Evolutionary conservation across 108 stramenopile genomes (phyloP).

Genomic region (Pseudonitzschia multistriata): DNA sequence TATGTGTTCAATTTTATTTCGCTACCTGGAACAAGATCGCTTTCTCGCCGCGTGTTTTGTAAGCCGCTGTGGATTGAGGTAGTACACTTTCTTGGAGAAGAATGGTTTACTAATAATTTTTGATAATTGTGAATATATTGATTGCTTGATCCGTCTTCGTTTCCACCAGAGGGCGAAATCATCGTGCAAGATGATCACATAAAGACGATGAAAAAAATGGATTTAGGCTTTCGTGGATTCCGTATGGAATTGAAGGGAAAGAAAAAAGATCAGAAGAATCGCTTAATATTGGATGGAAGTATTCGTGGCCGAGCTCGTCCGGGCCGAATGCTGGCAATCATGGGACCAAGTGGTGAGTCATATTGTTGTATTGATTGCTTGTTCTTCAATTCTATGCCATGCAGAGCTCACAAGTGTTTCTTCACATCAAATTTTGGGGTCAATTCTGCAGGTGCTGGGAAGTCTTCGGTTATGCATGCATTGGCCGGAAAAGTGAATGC

Average conservation of each 20-base stretch:
- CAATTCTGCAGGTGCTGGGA: conserved; percentile 8
- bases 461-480: conserved; percentile 66
- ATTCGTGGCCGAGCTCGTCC: conserved; percentile 71
- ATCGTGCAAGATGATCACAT: conserved; percentile 12
- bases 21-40: background rate
- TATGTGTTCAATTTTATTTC: background rate
- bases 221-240: conserved; percentile 69
- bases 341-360: conserved; percentile 52
- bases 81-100: background rate
- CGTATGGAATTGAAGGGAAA: conserved; percentile 42
- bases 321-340: conserved; percentile 75
- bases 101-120: background rate
- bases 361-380: background rate
- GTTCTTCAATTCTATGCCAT: background rate
- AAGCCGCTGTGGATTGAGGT: background rate
- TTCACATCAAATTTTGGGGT: background rate
- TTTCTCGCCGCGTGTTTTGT: background rate
- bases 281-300: conserved; percentile 73
- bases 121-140: background rate
- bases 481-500: conserved; percentile 79
- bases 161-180: conserved; percentile 11
- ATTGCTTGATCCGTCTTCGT: background rate
- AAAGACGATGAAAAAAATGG: conserved; percentile 29
- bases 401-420: background rate
- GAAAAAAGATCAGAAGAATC: conserved; percentile 43